Conservation (phyloP, 2,329 filamentous ascomycete genomes). For the Pezicula carpinea region DNA sequence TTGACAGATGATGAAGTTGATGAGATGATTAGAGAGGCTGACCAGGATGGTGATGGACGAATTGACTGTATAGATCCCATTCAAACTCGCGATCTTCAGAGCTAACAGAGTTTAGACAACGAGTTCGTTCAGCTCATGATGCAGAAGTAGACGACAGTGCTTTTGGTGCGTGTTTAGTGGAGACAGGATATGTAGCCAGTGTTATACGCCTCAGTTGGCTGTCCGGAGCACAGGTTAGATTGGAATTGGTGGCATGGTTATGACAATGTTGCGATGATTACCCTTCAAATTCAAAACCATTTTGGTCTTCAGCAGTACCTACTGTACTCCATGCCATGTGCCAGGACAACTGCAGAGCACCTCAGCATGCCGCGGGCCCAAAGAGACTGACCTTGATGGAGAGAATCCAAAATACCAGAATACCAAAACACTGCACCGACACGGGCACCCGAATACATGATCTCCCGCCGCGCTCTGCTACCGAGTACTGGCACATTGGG, state of each 20-base stretch:
- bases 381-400: too few relatives aligned
- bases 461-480: too few relatives aligned
- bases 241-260: conserved; percentile 9
- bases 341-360: not conserved
- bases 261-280: conserved; percentile 20
- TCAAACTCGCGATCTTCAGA: conserved; percentile 12
- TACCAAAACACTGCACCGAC: too few relatives aligned
- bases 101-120: conserved; percentile 57
- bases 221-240: conserved; percentile 8
- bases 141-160: conserved; percentile 64
- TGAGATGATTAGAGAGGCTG: conserved; percentile 89
- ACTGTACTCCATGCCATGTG: not conserved
- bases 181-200: not conserved
- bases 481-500: too few relatives aligned
- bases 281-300: conserved; percentile 11
- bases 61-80: conserved; percentile 67
- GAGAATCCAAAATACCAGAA: too few relatives aligned
- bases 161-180: not conserved
- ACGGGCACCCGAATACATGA: too few relatives aligned
- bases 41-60: conserved; percentile 83
- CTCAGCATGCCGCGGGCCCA: not conserved
- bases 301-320: not conserved
- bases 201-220: not conserved
- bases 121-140: conserved; percentile 95
- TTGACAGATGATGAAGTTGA: conserved; percentile 87